Conservation (phyloP, 2,329 filamentous ascomycete species). For the Ascosphaera acerosa region DNA sequence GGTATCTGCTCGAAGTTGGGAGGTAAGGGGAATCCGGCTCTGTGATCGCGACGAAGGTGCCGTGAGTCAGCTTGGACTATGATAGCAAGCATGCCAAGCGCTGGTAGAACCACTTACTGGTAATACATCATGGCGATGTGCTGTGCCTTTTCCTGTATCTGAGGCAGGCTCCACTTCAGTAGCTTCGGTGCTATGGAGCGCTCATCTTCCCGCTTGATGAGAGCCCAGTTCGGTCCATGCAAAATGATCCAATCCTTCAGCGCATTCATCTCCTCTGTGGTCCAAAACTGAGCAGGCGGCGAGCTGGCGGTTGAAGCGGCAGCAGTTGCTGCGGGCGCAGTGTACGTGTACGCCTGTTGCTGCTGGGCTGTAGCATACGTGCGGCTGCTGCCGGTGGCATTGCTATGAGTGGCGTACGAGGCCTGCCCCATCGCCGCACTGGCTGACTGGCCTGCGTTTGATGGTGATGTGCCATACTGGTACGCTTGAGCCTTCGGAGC, state of each 20-base stretch:
- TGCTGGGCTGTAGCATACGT: no score
- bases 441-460: no score
- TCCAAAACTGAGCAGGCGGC: not conserved
- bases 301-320: no score
- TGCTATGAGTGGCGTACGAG: no score
- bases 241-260: not conserved
- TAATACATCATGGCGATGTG: conserved; percentile 1
- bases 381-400: no score
- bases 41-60: not conserved
- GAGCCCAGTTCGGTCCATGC: conserved; percentile 1
- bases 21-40: not conserved
- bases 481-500: no score
- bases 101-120: no score
- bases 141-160: conserved; percentile 1
- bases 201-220: conserved; percentile 1
- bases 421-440: no score
- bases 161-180: not conserved
- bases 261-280: conserved; percentile 1
- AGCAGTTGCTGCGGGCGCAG: no score
- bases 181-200: not conserved
- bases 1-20: not conserved
- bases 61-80: not conserved
- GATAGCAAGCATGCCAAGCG: no score
- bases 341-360: no score
- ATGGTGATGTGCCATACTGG: no score